phyloP scores from a whole-genome alignment of 352 stramenopile species.

The Halophytophthora batemanensis region DNA sequence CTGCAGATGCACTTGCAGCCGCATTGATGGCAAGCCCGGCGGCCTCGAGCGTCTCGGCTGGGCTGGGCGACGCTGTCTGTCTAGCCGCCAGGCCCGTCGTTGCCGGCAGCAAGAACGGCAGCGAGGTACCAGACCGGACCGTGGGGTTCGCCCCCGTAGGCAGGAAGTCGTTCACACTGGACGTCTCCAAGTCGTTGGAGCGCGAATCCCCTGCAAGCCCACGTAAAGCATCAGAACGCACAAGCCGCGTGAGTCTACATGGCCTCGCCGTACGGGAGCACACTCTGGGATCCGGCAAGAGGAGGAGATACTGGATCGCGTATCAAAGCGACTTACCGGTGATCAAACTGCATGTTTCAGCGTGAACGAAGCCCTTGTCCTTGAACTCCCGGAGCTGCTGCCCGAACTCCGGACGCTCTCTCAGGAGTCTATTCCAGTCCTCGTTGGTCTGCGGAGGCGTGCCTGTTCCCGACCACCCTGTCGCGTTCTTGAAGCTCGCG shows the following conservation, averaged over 20 bases:
- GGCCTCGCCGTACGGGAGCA: not conserved
- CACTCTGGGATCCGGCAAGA: not conserved
- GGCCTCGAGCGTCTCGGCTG: not conserved
- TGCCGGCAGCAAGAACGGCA: slow-evolving; percentile 31
- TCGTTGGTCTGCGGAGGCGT: slow-evolving; percentile 13
- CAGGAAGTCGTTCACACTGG: slow-evolving; percentile 20
- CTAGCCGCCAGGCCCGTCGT: slow-evolving; percentile 14
- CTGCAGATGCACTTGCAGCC: not conserved
- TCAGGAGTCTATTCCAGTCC: slow-evolving; percentile 30
- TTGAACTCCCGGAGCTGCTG: slow-evolving; percentile 22
- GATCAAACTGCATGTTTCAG: slow-evolving; percentile 28
- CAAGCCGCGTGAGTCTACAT: not conserved
- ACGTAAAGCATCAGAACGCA: slow-evolving; percentile 1
- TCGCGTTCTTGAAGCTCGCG: slow-evolving; percentile 26
- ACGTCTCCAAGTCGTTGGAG: slow-evolving; percentile 7
- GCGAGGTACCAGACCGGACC: slow-evolving; percentile 19
- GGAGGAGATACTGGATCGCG: not conserved
- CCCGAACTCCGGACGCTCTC: slow-evolving; percentile 22
- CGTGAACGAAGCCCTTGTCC: slow-evolving; percentile 24
- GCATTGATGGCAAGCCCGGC: not conserved
- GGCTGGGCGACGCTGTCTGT: slow-evolving; percentile 5
- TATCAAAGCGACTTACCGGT: slow-evolving; percentile 13
- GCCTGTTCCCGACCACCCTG: slow-evolving; percentile 18
- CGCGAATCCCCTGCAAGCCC: slow-evolving; percentile 14
- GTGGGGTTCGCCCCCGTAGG: slow-evolving; percentile 13